These are phyloP conservation scores for Penicillium sp. DNA, from an alignment of 2,329 filamentous ascomycete species.

Conservation along the genomic window DNA sequence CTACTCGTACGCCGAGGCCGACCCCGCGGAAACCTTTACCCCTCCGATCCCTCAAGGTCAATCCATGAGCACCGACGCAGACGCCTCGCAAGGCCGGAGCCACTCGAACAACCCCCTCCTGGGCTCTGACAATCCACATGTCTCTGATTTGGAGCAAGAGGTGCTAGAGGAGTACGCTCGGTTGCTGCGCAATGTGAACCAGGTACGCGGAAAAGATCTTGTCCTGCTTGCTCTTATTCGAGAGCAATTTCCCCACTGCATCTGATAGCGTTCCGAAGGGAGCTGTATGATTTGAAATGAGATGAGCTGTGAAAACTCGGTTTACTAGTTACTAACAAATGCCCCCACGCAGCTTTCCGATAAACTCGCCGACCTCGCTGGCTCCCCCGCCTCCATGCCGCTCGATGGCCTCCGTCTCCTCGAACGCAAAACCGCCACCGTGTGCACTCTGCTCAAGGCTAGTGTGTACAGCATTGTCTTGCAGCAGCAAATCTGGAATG, in stretches of 20 bases:
- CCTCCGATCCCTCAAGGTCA: constrained; percentile 18
- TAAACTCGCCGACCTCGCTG: constrained; percentile 56
- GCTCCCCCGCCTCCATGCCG: constrained; percentile 71
- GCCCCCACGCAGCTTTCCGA: constrained; percentile 30
- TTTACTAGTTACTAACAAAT: neutral
- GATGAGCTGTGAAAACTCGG: neutral
- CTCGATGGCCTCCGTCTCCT: constrained; percentile 77
- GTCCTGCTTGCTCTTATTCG: neutral
- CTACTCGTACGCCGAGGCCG: constrained; percentile 20
- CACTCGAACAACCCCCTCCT: constrained; percentile 39
- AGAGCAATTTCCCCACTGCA: neutral
- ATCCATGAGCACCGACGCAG: constrained; percentile 18
- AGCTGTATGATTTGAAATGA: neutral
- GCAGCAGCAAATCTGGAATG: constrained; percentile 90
- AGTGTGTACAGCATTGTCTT: constrained; percentile 98
- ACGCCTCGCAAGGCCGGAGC: constrained; percentile 17
- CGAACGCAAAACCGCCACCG: constrained; percentile 90
- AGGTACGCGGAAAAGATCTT: constrained; percentile 52
- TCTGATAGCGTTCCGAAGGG: neutral
- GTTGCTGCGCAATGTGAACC: constrained; percentile 85
- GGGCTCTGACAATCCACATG: constrained; percentile 36
- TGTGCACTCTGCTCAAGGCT: constrained; percentile 94
- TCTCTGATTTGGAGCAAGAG: constrained; percentile 85
- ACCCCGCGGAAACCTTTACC: constrained; percentile 18
- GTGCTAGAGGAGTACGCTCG: constrained; percentile 91